Evolutionary conservation across 2,329 filamentous ascomycete species (phyloP), one percentile per base, ranked within the genome.

Genomic region (Pyrenochaeta sp.): DNA sequence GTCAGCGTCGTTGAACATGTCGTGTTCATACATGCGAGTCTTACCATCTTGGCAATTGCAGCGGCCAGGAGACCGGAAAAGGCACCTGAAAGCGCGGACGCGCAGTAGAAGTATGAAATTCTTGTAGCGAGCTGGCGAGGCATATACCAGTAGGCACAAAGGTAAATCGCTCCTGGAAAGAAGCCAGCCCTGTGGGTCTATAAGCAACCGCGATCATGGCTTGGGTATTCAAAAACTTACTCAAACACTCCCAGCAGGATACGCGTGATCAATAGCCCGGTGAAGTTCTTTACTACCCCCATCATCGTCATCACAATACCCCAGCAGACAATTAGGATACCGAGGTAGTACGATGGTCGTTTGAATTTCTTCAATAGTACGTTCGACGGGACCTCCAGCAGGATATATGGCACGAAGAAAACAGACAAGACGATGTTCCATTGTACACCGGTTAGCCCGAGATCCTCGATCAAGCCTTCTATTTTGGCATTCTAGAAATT

Each of bases 351-450:
- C 2, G 61, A 63, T 20, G 72, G 71, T 0, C 61, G 56, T 35
- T 63, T 59, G 30, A 75, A 70, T 20, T 65, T 56, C 31, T 69
- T 73, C 47, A 79, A 61, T 14, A 79, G 61, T 65, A 79, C 76
- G 56, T 80, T 81, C 2, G 72, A 77, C 0, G 78, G 78, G 2
- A 81, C 58, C 40, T 73, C 65, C 11, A 66, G 56, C 53, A 67
- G 56, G 54, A 77, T 47, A 57, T 67, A 67, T 27, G 82, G 77
- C 21, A 80, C 79, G 68, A 88, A 88, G 45, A 88, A 76, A 45
- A 89, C 87, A 4, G 82, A 83, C 21, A 87, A 74, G 37, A 83
- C 85, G 1, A 85, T 85, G 1, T 89, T 77, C 57, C 89, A 89
- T 58, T 88, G 78, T 43, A 87, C 84, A 1, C 83, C 85, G 15